Evolutionary conservation across 2,329 filamentous ascomycete genomes (phyloP).

Genomic region (Ceratocystis cacaofunesta): DNA sequence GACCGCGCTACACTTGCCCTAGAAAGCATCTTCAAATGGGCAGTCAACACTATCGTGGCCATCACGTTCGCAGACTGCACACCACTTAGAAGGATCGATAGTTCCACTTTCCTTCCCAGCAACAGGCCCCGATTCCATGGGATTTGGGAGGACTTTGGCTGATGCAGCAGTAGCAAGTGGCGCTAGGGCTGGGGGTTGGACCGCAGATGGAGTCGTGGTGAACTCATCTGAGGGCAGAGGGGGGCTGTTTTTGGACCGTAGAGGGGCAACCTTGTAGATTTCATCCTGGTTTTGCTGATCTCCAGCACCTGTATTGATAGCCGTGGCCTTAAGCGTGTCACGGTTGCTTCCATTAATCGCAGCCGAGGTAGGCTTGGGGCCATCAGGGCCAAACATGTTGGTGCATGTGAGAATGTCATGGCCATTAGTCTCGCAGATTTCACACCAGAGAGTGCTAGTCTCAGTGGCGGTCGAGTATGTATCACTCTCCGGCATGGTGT

Average conservation of each 20-base stretch:
- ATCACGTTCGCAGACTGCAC: constrained; percentile 87
- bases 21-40: constrained; percentile 73
- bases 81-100: constrained; percentile 83
- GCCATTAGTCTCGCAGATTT: constrained; percentile 82
- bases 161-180: constrained; percentile 24
- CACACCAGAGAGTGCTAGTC: constrained; percentile 69
- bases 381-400: constrained; percentile 58
- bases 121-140: constrained; percentile 51
- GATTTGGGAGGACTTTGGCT: constrained; percentile 41
- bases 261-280: constrained; percentile 38
- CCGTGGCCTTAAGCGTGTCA: constrained; percentile 16
- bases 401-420: constrained; percentile 92
- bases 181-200: constrained; percentile 1
- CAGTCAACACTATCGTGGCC: constrained; percentile 94
- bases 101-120: constrained; percentile 66
- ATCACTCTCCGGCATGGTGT: constrained; percentile 58
- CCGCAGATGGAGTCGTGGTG: not conserved
- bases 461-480: constrained; percentile 56
- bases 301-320: constrained; percentile 19
- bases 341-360: constrained; percentile 11
- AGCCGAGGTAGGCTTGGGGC: constrained; percentile 23
- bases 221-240: not conserved
- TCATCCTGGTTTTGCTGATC: constrained; percentile 25
- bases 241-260: constrained; percentile 31
- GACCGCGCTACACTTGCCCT: constrained; percentile 19